Evolutionary conservation across 169 alveolate genomes (phyloP), one percentile per base, ranked within the genome.

Genomic region (Eimeria falciformis): DNA sequence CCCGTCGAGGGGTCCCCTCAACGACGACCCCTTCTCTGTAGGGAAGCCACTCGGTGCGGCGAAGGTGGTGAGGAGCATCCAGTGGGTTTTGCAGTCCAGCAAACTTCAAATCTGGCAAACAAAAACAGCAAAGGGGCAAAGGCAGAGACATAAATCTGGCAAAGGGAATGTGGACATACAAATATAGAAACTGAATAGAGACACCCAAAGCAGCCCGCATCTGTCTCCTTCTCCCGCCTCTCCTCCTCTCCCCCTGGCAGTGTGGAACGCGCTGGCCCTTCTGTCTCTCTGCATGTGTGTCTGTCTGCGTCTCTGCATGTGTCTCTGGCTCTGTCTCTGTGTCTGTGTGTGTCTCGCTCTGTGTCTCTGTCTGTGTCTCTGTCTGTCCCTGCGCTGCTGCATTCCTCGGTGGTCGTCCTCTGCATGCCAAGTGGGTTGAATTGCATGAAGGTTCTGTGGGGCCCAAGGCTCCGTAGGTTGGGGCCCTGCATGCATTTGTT

Each of bases 31-130:
- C 17, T 58, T 93, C 95, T 86, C 98, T 94, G 95, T 95, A 97
- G 47, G 98, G 98, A 84, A 98, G 96, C 98, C 98, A 97, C 93
- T 98, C 99, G 79, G 96, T 96, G 25, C 96, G 96, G 73, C 99
- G 95, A 86, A 99, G 95, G 94, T 99, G 99, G 94, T 99, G 99
- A 58, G 99, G 99, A 21, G 99, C 99, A 94, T 99, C 99, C 55
- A 99, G 96, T 3, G 99, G 99, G 93, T 98, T 98, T 98, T 98
- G 99, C 62, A 99, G 93, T 45, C 99, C 99, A 71, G 99, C 97
- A 92, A 95, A 96, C 75, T 97, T n/a, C n/a, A n/a, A n/a, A n/a
- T n/a, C n/a, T n/a, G n/a, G n/a, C n/a, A n/a, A n/a, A n/a, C n/a
- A n/a, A n/a, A n/a, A n/a, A n/a, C n/a, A n/a, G n/a, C n/a, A n/a